phyloP scores from a whole-genome alignment of 441 rosid genomes.

The Bruguiera hainesii region DNA sequence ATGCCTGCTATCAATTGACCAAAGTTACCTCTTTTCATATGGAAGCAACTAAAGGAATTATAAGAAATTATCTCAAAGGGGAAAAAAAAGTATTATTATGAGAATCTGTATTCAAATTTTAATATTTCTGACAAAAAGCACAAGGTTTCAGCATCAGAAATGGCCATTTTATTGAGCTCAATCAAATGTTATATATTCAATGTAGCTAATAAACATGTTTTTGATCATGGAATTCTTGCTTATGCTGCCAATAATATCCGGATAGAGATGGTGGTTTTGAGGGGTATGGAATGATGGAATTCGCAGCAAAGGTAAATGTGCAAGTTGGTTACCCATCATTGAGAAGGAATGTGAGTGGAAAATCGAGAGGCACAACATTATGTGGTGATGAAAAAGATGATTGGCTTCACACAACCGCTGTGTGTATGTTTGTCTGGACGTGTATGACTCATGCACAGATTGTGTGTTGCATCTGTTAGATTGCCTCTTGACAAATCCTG shows the following conservation, averaged over 20 bases:
- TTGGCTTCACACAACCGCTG: not conserved
- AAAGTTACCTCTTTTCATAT: not conserved
- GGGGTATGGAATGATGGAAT: not conserved
- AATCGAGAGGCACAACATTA: conserved; percentile 5
- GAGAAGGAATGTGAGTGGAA: not conserved
- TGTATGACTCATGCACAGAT: not conserved
- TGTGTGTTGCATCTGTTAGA: conserved; percentile 3
- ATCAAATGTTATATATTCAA: too few species aligned
- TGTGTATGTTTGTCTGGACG: not conserved
- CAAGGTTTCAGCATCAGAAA: too few species aligned
- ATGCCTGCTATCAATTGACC: not conserved
- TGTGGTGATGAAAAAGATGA: not conserved
- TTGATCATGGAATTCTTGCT: too few species aligned
- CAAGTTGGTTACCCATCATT: not conserved
- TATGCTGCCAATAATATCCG: not conserved
- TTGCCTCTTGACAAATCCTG: not conserved
- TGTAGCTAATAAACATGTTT: too few species aligned
- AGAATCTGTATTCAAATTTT: too few species aligned
- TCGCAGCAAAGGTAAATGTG: too few species aligned
- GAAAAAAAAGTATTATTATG: too few species aligned
- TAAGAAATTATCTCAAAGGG: too few species aligned
- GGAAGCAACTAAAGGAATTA: not conserved
- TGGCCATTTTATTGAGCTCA: too few species aligned
- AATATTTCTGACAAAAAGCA: too few species aligned
- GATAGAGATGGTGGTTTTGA: not conserved